Conservation (phyloP, 192 early-diverging fungal species). For the Allomyces macrogynus region DNA sequence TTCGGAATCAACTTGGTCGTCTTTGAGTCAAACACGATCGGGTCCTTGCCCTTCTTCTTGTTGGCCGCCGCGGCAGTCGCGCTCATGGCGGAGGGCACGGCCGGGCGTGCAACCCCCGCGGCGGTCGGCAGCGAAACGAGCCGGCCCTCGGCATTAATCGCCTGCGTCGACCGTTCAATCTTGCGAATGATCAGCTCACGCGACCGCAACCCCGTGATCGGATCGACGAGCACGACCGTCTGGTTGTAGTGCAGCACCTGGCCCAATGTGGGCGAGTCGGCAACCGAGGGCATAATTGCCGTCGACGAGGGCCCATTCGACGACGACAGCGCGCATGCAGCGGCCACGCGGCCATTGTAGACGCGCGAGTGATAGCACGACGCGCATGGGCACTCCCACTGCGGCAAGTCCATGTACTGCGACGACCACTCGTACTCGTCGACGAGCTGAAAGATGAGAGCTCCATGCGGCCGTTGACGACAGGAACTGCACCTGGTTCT, state of each 20-base stretch:
- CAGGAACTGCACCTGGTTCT: conserved; percentile 5
- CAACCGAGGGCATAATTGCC: conserved; percentile 7
- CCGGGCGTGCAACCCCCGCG: conserved; percentile 6
- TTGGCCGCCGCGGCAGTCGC: background rate
- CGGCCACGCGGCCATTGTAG: conserved; percentile 47
- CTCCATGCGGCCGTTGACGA: conserved; percentile 60
- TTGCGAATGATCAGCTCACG: conserved; percentile 65
- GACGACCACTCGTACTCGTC: conserved; percentile 32
- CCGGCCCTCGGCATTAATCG: conserved; percentile 19
- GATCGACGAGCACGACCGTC: conserved; percentile 63
- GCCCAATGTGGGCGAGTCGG: conserved; percentile 20
- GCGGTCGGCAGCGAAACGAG: background rate
- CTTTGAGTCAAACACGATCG: background rate
- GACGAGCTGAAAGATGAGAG: conserved; percentile 65
- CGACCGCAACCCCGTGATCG: conserved; percentile 65
- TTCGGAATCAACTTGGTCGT: background rate
- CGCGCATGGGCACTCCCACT: conserved; percentile 15
- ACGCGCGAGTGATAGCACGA: conserved; percentile 51
- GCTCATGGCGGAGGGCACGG: background rate
- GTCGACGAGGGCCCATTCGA: conserved; percentile 5
- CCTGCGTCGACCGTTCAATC: conserved; percentile 41
- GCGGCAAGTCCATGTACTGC: conserved; percentile 28
- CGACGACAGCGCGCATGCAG: conserved; percentile 19
- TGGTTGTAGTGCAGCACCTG: conserved; percentile 68
- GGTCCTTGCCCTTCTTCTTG: background rate